Evolutionary conservation across 2,329 filamentous ascomycete genomes (phyloP), one percentile per base, ranked within the genome.

Genomic region (Neofusicoccum cordaticola): DNA sequence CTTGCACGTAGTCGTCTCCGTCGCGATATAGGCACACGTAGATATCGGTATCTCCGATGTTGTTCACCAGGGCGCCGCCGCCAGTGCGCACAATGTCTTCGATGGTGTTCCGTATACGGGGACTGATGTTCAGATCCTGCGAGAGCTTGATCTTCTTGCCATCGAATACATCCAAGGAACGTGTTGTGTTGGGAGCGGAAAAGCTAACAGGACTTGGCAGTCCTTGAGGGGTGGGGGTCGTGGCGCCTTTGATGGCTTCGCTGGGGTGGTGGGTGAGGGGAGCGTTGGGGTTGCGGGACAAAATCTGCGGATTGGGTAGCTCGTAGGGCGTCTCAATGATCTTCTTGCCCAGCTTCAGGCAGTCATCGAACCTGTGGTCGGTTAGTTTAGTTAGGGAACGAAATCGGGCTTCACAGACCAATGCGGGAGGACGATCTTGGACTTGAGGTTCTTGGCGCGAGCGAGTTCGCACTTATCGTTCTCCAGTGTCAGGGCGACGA

Each of bases 391-490:
- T 34, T 44, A 37, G 44, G 17, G n/a, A 2, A 4, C 62, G 15
- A 61, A 9, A 11, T 11, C 27, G 11, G 39, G 13, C 11, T 9
- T 4, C 7, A 68, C 82, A 72, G 80, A 93, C 92, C 95, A 98
- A 74, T 98, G 95, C 42, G 95, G 95, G 61, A 99, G 82, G 17
- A 99, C 91, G 66, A 97, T 90, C 77, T 92, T 93, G 76, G 87
- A 87, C 63, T 87, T 87, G 62, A 91, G 81, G 2, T 84, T 85
- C 76, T 89, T 96, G 8, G 84, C 80, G 48, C 82, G 68, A 0
- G 89, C 90, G 62, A 86, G 74, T 66, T 84, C 73, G 67, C 89
- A 90, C 74, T 93, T 92, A 2, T 88, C 85, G 64, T 93, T 86
- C 39, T 93, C 88, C 75, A 90, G 83, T 4, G 86, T 87, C 66